Conservation (phyloP, 2,329 filamentous ascomycete species). For the Septoria linicola region DNA sequence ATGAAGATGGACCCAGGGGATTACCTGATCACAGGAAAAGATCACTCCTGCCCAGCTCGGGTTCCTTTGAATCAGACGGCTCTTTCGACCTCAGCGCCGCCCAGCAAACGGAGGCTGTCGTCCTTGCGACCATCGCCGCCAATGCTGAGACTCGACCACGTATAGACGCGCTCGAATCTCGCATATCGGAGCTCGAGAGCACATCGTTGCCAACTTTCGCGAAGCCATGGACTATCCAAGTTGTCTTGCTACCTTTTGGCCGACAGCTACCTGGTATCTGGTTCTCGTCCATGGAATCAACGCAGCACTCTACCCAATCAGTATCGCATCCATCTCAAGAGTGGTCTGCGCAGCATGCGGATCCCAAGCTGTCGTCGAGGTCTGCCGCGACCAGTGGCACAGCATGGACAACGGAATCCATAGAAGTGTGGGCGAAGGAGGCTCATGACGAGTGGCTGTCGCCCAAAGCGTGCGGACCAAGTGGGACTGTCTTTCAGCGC, state of each 20-base stretch:
- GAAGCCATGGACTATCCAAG: conserved; percentile 71
- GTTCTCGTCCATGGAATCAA: conserved; percentile 46
- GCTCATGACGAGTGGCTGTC: conserved; percentile 59
- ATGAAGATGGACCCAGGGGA: conserved; percentile 33
- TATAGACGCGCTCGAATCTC: conserved; percentile 50
- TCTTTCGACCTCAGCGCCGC: conserved; percentile 39
- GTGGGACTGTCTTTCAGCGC: conserved; percentile 65
- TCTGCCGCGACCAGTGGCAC: conserved; percentile 42
- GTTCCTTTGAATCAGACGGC: conserved; percentile 45
- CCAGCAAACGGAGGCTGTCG: conserved; percentile 37
- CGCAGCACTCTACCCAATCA: conserved; percentile 38
- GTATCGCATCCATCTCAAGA: conserved; percentile 48
- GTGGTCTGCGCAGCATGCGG: conserved; percentile 43
- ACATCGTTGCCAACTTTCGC: conserved; percentile 58
- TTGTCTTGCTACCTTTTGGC: conserved; percentile 72
- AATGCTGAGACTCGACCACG: conserved; percentile 44
- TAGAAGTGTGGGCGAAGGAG: conserved; percentile 48
- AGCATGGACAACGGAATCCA: conserved; percentile 51
- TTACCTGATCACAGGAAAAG: conserved; percentile 36
- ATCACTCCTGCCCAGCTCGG: conserved; percentile 36
- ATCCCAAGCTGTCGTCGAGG: conserved; percentile 30
- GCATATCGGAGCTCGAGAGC: conserved; percentile 57
- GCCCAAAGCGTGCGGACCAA: conserved; percentile 65
- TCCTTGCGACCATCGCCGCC: conserved; percentile 37
- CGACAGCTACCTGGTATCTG: conserved; percentile 54